A percentile compares a stretch with the other conserved stretches of the same genome.
phyloP scores from a whole-genome alignment of 306 rosid genomes.

The Casuarina glauca region DNA sequence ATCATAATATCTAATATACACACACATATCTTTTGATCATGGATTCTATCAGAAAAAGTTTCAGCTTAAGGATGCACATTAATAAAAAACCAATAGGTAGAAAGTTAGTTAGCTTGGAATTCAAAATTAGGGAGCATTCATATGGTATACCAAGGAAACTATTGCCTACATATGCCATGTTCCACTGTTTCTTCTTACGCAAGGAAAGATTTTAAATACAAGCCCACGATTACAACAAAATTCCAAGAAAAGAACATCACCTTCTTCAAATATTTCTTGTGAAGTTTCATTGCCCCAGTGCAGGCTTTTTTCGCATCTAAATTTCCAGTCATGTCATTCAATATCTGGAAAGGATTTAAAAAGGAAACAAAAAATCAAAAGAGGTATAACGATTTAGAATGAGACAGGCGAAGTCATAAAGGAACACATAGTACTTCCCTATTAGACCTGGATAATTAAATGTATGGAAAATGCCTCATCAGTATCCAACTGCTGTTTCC shows the following conservation, averaged over 20 bases:
- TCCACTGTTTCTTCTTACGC: not conserved
- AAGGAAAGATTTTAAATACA: not conserved
- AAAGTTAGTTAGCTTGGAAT: not conserved
- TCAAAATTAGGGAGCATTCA: not conserved
- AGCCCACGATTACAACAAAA: not conserved
- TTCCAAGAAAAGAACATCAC: slow-evolving; percentile 37
- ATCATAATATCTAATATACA: not conserved
- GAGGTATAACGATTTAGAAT: slow-evolving; percentile 2
- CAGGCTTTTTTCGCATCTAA: slow-evolving; percentile 97
- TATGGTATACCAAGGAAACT: not conserved
- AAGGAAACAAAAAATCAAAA: slow-evolving; percentile 5
- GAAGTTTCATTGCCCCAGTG: slow-evolving; percentile 94
- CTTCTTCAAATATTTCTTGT: slow-evolving; percentile 89
- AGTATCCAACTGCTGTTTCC: slow-evolving; percentile 5
- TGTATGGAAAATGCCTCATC: not conserved
- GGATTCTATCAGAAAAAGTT: not conserved
- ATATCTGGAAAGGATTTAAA: slow-evolving; percentile 56
- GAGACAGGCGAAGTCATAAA: slow-evolving; percentile 4
- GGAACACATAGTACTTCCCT: not conserved
- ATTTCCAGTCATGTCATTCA: slow-evolving; percentile 89
- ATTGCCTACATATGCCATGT: not conserved
- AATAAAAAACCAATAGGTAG: not conserved
- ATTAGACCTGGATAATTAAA: not conserved
- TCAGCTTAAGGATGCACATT: not conserved
- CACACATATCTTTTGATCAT: not conserved